Base-by-base conservation (phyloP, 345 rosid genomes). In the Pistacia atlantica region DNA sequence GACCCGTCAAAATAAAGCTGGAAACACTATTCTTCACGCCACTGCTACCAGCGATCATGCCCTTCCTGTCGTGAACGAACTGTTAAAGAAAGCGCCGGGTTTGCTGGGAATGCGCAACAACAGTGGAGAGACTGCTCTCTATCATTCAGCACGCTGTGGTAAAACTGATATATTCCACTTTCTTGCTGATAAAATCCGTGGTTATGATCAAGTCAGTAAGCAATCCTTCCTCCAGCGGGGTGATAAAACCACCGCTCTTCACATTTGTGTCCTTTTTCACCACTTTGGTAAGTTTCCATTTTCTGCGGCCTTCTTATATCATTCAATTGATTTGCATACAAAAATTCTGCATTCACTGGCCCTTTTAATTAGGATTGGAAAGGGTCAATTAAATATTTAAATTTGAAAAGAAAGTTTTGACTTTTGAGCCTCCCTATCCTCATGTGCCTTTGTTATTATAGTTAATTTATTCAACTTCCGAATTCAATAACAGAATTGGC, bases 21-120 rank as follows among this genome's bases (percentile, higher is more conserved):
- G 79, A 11, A 65, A 75, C 52, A 70, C 71, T 4, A 67, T 46
- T 16, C 75, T 80, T 31, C 82, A 80, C n/a, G 72, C 70, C 52
- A 58, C 61, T 37, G 82, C 79, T 3, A 66, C 75, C 14, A 11
- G 33, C 28, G 2, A 61, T 18, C 65, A 25, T 61, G 37, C 37
- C 10, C 37, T 61, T 10, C 38, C 0, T 12, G 38, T 61, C 10
- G 71, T 56, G 17, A 51, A 79, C 0, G 22, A 61, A 61, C 1
- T n/a, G 56, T 74, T 1, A 10, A 33, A 4, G 78, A 61, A 25
- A 31, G 65, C 65, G 4, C 65, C 65, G 5, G 65, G 65, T 8
- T 61, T 61, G 65, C 28, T 25, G 11, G 65, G 65, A 28, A 25
- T 61, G 65, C 65, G 65, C 65, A 61, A 61, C 65, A 61, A 28